These are phyloP conservation scores for Conringia planisiliqua DNA, from an alignment of 345 rosid species.

Conservation along the genomic window DNA sequence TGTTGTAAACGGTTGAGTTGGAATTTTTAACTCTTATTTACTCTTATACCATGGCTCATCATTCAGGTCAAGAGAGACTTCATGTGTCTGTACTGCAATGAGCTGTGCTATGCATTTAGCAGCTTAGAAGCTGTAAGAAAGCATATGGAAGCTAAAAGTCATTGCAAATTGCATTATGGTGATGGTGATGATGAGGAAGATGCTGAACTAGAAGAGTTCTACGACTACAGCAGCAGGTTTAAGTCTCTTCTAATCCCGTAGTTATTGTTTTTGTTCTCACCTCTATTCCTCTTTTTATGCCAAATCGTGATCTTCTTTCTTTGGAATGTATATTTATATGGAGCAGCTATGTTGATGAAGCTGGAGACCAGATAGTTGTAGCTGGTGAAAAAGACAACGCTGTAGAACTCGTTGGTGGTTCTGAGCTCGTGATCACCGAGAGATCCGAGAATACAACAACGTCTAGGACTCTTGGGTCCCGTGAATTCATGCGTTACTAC, in stretches of 20 bases:
- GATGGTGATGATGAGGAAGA: slow-evolving; percentile 88
- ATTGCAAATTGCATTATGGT: slow-evolving; percentile 93
- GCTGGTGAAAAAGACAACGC: slow-evolving; percentile 50
- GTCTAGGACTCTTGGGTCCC: slow-evolving; percentile 76
- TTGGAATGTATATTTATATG: background rate
- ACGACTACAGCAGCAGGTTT: slow-evolving; percentile 93
- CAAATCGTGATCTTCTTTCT: background rate
- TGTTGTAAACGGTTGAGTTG: background rate
- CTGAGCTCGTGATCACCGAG: slow-evolving; percentile 78
- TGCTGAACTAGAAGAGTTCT: slow-evolving; percentile 90
- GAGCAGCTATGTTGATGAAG: slow-evolving; percentile 73
- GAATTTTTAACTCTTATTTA: background rate
- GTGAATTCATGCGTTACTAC: slow-evolving; percentile 82
- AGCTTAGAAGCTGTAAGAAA: slow-evolving; percentile 96
- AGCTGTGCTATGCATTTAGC: slow-evolving; percentile 64
- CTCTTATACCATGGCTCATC: background rate
- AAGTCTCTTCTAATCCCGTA: background rate
- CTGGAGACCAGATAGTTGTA: slow-evolving; percentile 69
- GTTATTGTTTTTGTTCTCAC: background rate
- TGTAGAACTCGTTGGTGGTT: slow-evolving; percentile 71
- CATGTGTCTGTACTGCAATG: slow-evolving; percentile 87
- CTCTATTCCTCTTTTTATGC: background rate
- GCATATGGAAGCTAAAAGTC: slow-evolving; percentile 93
- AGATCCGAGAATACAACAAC: slow-evolving; percentile 45
- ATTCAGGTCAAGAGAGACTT: slow-evolving; percentile 78